Evolutionary conservation across 495 filamentous ascomycete species (phyloP).

Genomic region (Talaromyces wortmannii): DNA sequence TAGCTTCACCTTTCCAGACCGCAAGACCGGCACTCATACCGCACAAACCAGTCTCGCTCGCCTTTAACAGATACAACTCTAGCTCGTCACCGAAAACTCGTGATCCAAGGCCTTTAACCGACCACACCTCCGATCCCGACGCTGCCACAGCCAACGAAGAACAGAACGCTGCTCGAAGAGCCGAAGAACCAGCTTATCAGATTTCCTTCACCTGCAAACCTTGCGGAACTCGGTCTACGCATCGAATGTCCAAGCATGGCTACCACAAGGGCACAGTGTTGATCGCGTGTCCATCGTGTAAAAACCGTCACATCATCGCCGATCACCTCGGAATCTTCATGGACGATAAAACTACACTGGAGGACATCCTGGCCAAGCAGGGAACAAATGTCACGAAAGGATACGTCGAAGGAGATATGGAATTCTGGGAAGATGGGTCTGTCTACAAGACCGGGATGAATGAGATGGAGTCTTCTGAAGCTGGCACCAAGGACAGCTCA

Average conservation of each 20-base stretch:
- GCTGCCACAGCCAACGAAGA: slow-evolving; percentile 22
- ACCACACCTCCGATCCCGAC: slow-evolving; percentile 14
- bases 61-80: slow-evolving; percentile 22
- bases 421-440: slow-evolving; percentile 64
- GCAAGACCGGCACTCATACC: slow-evolving; percentile 3
- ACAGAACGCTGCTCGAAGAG: slow-evolving; percentile 25
- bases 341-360: slow-evolving; percentile 27
- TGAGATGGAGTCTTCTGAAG: slow-evolving; percentile 1
- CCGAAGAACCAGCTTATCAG: slow-evolving; percentile 65
- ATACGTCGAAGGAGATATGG: slow-evolving; percentile 48
- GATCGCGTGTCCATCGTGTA: slow-evolving; percentile 78
- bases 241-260: slow-evolving; percentile 81
- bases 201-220: slow-evolving; percentile 90
- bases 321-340: slow-evolving; percentile 66
- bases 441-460: slow-evolving; percentile 13
- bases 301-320: slow-evolving; percentile 80
- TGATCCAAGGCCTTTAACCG: slow-evolving; percentile 17
- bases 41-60: not conserved
- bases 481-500: not conserved
- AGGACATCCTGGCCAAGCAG: slow-evolving; percentile 27
- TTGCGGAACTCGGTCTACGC: slow-evolving; percentile 66
- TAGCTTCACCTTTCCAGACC: slow-evolving; percentile 9
- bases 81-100: slow-evolving; percentile 10
- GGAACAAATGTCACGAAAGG: slow-evolving; percentile 26
- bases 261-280: slow-evolving; percentile 86